Base-by-base conservation (phyloP, 2,329 filamentous ascomycete species). In the Talaromyces pinophilus region DNA sequence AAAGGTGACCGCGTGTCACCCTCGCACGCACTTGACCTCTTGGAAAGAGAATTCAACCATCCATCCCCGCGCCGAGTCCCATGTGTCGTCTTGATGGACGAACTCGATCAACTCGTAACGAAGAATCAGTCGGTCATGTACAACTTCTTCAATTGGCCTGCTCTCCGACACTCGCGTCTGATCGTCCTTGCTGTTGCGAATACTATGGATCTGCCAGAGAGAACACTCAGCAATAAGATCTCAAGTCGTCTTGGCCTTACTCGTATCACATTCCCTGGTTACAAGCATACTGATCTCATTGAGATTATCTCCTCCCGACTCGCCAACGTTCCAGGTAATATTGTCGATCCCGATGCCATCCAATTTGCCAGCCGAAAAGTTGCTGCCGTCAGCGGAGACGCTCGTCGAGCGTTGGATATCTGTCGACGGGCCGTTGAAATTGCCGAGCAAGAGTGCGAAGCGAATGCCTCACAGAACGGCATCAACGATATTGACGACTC, bases 41-140 rank as follows among this genome's bases (percentile, higher is more conserved):
- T 99, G 10, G 93, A 97, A 79, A 87, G 91, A 63, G 95, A 99
- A 76, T 99, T 99, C 76, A 94, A 88, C 66, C 90, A 93, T 67
- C 95, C 96, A 0, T 96, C 90, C 67, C 95, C 95, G 28, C 87
- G 95, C 61, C 87, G 95, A 68, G 92, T 96, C 5, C 95, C 96
- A 1, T 98, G 94, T 75, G 95, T 99, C 15, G 95, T 99, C 1
- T 82, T 99, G 61, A 99, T 99, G 95, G 95, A 99, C 74, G 95
- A 99, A 79, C 85, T 99, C 59, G 95, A 99, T 76, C 95, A 99
- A 79, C 86, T 99, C 7, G 96, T 99, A 5, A 99, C 95, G 13
- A 95, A 94, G 75, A 98, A 97, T 74, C 96, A 99, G 78, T 94
- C 92, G n/a, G 95, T 99, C 80, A 99, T 99, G 95, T 99, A 99